A percentile compares a stretch with the other conserved stretches of the same genome.
phyloP scores from a whole-genome alignment of 1,284 basidiomycete genomes.

The Irpex sp. region DNA sequence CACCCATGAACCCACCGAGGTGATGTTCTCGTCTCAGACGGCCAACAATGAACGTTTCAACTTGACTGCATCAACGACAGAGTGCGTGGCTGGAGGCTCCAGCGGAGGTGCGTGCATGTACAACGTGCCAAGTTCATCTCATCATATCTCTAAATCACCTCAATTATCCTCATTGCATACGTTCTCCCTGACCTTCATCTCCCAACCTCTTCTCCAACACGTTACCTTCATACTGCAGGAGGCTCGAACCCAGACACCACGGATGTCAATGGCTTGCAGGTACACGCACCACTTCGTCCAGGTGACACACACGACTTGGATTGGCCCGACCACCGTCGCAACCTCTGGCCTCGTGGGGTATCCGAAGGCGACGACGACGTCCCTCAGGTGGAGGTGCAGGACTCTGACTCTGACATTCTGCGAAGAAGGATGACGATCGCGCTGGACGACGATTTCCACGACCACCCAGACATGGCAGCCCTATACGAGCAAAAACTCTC shows the following conservation, averaged over 20 bases:
- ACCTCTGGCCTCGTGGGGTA: neutral
- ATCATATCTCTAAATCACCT: neutral
- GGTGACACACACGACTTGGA: neutral
- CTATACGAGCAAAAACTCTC: conserved; percentile 25
- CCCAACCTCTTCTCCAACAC: neutral
- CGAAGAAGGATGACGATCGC: conserved; percentile 16
- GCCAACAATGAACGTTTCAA: neutral
- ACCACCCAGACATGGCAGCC: conserved; percentile 8
- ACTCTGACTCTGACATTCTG: conserved; percentile 10
- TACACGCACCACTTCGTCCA: neutral
- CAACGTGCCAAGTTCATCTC: neutral
- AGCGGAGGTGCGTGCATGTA: neutral
- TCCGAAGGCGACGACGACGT: neutral
- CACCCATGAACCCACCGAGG: neutral
- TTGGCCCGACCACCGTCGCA: neutral
- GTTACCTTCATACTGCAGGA: neutral
- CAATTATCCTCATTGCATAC: neutral
- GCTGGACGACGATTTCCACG: conserved; percentile 15
- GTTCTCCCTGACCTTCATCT: neutral
- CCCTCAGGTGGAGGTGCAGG: conserved; percentile 2
- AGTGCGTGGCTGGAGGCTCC: neutral
- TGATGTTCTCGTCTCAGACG: neutral
- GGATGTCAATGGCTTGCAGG: neutral
- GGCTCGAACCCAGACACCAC: neutral
- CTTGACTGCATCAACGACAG: neutral